Evolutionary conservation across 2,329 filamentous ascomycete genomes (phyloP).

Genomic region (Clathrospora elynae): DNA sequence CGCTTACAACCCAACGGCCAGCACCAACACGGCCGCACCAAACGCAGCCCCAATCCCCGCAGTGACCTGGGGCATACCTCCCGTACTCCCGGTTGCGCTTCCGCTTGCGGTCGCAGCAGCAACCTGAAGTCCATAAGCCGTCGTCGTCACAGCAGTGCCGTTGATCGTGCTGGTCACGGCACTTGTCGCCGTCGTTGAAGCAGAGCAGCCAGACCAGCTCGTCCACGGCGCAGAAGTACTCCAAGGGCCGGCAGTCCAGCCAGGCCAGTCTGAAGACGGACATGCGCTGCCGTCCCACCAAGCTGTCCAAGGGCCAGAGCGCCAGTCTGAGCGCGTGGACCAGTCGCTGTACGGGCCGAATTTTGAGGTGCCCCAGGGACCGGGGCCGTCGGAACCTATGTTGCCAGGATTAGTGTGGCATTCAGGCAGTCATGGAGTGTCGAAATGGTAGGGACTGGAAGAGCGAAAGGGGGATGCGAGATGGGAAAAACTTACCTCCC

Average conservation of each 20-base stretch:
- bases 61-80: too few relatives aligned
- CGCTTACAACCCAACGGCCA: too few relatives aligned
- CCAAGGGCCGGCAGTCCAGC: conserved; percentile 47
- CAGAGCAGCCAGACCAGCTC: conserved; percentile 42
- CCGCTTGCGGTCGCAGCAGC: conserved; percentile 30
- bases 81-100: conserved; percentile 4
- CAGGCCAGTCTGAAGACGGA: conserved; percentile 43
- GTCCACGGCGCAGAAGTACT: conserved; percentile 45
- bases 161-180: conserved; percentile 37
- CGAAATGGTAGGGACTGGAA: too few relatives aligned
- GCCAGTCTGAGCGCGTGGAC: conserved; percentile 36
- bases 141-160: conserved; percentile 29
- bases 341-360: conserved; percentile 40
- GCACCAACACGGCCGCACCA: too few relatives aligned
- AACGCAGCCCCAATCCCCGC: too few relatives aligned
- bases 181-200: conserved; percentile 39
- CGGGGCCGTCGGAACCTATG: conserved; percentile 28
- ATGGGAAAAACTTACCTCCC: conserved; percentile 23
- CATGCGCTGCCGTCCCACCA: conserved; percentile 45
- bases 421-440: too few relatives aligned
- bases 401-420: too few relatives aligned
- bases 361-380: conserved; percentile 33
- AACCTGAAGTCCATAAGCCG: conserved; percentile 42
- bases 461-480: not conserved
- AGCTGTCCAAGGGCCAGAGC: conserved; percentile 39